phyloP scores from a whole-genome alignment of 208 protist species.

The Crithidia sp. region DNA sequence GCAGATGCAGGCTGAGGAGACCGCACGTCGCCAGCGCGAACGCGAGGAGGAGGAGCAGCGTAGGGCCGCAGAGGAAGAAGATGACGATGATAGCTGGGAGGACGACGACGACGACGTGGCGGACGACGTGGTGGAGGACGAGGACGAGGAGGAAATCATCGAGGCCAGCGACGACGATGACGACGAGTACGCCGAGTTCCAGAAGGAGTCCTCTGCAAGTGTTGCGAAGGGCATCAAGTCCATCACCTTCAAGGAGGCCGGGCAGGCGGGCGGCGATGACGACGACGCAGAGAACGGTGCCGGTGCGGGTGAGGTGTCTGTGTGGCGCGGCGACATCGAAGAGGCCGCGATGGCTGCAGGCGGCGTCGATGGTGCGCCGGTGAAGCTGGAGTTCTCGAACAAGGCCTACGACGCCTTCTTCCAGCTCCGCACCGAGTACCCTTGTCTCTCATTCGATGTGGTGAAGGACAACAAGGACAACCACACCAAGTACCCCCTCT shows the following conservation, averaged over 20 bases:
- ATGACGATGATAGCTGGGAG: slow-evolving; percentile 43
- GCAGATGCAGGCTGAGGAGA: slow-evolving; percentile 48
- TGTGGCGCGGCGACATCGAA: slow-evolving; percentile 38
- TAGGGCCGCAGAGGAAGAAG: slow-evolving; percentile 26
- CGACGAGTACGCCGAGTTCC: slow-evolving; percentile 82
- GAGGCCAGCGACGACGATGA: slow-evolving; percentile 65
- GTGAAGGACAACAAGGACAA: slow-evolving; percentile 66
- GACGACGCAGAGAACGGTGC: slow-evolving; percentile 38
- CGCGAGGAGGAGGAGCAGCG: slow-evolving; percentile 15
- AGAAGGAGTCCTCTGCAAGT: slow-evolving; percentile 54
- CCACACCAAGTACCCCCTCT: slow-evolving; percentile 92
- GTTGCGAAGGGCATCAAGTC: slow-evolving; percentile 49
- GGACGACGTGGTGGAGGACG: slow-evolving; percentile 32
- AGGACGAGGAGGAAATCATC: slow-evolving; percentile 63
- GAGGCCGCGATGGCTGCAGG: slow-evolving; percentile 33
- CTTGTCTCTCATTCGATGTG: slow-evolving; percentile 89
- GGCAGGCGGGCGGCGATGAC: slow-evolving; percentile 21
- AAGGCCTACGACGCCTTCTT: slow-evolving; percentile 92
- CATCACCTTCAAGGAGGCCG: slow-evolving; percentile 58
- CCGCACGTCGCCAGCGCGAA: slow-evolving; percentile 33
- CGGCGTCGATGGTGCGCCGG: slow-evolving; percentile 16
- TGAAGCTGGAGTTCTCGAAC: slow-evolving; percentile 82
- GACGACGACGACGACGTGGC: slow-evolving; percentile 41
- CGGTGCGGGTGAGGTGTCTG: slow-evolving; percentile 32
- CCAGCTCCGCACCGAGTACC: slow-evolving; percentile 89